Conservation (phyloP, 495 filamentous ascomycete genomes). For the Aspergillus asperescens region DNA sequence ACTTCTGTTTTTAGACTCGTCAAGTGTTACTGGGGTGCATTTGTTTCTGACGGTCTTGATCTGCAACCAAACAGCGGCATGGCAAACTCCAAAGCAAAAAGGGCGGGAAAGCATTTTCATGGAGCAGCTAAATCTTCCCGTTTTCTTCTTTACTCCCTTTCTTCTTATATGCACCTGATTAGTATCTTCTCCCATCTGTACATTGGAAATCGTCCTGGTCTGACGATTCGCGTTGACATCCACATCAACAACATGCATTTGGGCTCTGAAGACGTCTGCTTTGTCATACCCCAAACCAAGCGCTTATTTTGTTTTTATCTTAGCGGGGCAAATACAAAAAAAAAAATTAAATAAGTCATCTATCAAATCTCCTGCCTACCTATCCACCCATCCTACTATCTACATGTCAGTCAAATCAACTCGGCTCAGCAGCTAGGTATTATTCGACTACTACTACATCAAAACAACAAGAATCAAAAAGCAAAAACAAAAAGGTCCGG, state of each 20-base stretch:
- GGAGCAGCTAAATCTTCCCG: slow-evolving; percentile 20
- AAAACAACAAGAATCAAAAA: too few species aligned
- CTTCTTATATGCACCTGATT: not conserved
- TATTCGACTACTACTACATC: too few species aligned
- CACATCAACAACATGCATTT: slow-evolving; percentile 11
- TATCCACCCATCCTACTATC: too few species aligned
- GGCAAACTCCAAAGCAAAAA: slow-evolving; percentile 10
- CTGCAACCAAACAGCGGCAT: slow-evolving; percentile 13
- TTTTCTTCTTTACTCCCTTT: slow-evolving; percentile 10
- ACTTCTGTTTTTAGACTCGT: slow-evolving; percentile 20
- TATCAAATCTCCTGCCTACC: too few species aligned
- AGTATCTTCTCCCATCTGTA: slow-evolving; percentile 13
- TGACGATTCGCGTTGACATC: slow-evolving; percentile 20
- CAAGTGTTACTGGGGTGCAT: slow-evolving; percentile 22
- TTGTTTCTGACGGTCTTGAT: slow-evolving; percentile 23
- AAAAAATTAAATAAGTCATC: slow-evolving; percentile 12
- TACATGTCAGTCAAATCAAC: too few species aligned
- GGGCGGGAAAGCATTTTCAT: slow-evolving; percentile 22
- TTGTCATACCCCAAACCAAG: slow-evolving; percentile 24
- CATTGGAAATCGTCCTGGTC: slow-evolving; percentile 25
- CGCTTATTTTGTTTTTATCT: slow-evolving; percentile 16
- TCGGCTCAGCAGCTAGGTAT: too few species aligned
- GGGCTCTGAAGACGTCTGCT: slow-evolving; percentile 25
- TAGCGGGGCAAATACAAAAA: slow-evolving; percentile 11
- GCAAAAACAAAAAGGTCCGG: too few species aligned